These are phyloP conservation scores for Metarhizium humberi DNA, from an alignment of 2,329 filamentous ascomycete species.

Conservation along the genomic window DNA sequence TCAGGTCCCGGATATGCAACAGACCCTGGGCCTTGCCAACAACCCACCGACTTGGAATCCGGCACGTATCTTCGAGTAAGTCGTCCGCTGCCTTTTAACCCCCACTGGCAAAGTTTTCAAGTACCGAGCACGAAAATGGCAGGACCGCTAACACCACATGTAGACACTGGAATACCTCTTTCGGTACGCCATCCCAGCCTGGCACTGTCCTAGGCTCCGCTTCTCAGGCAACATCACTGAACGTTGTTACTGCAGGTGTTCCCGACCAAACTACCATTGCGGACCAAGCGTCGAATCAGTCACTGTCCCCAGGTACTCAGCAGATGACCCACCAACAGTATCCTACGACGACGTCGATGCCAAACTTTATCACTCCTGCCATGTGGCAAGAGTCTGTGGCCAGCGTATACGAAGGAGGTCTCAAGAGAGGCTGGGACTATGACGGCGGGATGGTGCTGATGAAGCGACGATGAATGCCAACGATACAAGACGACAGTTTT, in stretches of 20 bases:
- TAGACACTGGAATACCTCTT: slow-evolving; percentile 93
- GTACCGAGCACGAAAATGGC: not conserved
- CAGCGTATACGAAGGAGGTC: slow-evolving; percentile 56
- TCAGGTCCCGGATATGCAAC: slow-evolving; percentile 40
- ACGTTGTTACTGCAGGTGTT: slow-evolving; percentile 36
- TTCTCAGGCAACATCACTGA: slow-evolving; percentile 35
- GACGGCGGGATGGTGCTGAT: slow-evolving; percentile 25
- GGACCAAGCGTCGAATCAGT: slow-evolving; percentile 37
- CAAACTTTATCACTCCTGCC: slow-evolving; percentile 56
- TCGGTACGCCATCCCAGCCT: slow-evolving; percentile 55
- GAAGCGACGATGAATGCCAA: slow-evolving; percentile 16
- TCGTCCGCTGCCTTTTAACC: slow-evolving; percentile 12
- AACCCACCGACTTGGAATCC: slow-evolving; percentile 73
- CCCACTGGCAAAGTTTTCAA: not conserved
- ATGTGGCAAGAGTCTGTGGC: slow-evolving; percentile 69
- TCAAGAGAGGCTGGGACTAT: slow-evolving; percentile 55
- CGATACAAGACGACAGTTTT: not conserved
- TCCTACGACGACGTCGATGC: slow-evolving; percentile 39
- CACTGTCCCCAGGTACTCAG: slow-evolving; percentile 35
- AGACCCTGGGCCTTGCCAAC: slow-evolving; percentile 52
- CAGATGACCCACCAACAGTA: slow-evolving; percentile 42
- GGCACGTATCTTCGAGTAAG: slow-evolving; percentile 82
- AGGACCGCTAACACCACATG: not conserved
- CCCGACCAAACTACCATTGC: slow-evolving; percentile 45
- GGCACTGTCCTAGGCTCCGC: slow-evolving; percentile 19